Evolutionary conservation across 1,139 yeast genomes (phyloP).

Genomic region (Geotrichum europaeum): DNA sequence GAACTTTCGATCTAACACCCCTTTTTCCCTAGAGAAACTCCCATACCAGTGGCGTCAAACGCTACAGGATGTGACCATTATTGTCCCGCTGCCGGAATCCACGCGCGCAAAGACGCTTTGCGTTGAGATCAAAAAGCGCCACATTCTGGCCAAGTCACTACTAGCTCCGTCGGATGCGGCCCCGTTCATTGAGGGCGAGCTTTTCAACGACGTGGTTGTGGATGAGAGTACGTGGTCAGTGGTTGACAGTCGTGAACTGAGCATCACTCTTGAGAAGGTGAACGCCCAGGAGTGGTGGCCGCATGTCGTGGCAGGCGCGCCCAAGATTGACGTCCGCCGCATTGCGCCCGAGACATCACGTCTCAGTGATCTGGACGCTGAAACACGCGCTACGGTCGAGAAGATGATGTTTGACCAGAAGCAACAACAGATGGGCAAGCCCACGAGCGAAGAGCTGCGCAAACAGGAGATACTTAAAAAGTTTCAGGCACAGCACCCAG

Average conservation of each 20-base stretch:
- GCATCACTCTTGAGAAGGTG: constrained; percentile 37
- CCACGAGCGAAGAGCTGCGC: constrained; percentile 36
- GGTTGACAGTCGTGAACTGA: constrained; percentile 37
- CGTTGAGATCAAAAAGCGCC: constrained; percentile 27
- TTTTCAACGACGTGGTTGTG: constrained; percentile 33
- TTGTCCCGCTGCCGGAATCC: constrained; percentile 32
- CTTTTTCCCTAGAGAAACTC: constrained; percentile 18
- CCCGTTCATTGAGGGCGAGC: constrained; percentile 32
- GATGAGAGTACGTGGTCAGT: constrained; percentile 43
- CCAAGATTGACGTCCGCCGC: constrained; percentile 39
- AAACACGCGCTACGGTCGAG: constrained; percentile 42
- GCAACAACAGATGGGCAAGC: constrained; percentile 38
- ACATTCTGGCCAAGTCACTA: constrained; percentile 27
- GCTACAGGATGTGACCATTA: constrained; percentile 38
- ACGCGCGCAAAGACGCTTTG: constrained; percentile 36
- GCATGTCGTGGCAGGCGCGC: constrained; percentile 40
- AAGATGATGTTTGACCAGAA: constrained; percentile 45
- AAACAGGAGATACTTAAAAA: constrained; percentile 35
- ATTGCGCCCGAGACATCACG: constrained; percentile 40
- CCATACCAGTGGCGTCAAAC: constrained; percentile 40
- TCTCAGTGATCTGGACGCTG: constrained; percentile 40
- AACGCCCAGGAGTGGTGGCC: constrained; percentile 44
- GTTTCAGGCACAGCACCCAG: constrained; percentile 42
- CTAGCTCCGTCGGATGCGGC: constrained; percentile 23
- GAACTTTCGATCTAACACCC: background rate